Conservation (phyloP, 345 rosid species). For the Lepidium africanum region DNA sequence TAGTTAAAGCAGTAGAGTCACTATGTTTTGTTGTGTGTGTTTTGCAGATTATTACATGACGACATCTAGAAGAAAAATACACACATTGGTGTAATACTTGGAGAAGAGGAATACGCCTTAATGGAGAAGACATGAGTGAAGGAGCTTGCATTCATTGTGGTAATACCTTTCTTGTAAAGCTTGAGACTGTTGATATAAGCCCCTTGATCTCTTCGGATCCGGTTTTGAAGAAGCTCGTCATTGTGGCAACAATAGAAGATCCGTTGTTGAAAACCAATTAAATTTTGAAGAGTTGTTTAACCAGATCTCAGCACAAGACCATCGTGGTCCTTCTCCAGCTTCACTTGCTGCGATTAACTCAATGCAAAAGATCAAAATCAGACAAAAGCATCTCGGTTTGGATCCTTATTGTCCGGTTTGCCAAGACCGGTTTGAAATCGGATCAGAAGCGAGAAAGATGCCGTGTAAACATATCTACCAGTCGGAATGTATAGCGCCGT, state of each 20-base stretch:
- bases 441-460: constrained; percentile 23
- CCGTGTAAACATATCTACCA: constrained; percentile 31
- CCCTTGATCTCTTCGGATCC: constrained; percentile 14
- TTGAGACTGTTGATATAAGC: constrained; percentile 21
- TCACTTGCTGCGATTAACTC: neutral
- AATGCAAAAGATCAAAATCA: constrained; percentile 19
- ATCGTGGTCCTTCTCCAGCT: constrained; percentile 30
- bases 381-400: constrained; percentile 14
- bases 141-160: constrained; percentile 25
- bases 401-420: constrained; percentile 18
- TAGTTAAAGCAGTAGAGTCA: neutral
- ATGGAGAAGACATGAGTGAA: neutral
- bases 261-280: neutral
- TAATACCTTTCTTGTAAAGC: constrained; percentile 7
- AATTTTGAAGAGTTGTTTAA: constrained; percentile 22
- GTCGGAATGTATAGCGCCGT: constrained; percentile 13
- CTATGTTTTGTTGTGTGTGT: neutral
- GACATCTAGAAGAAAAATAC: constrained; percentile 10
- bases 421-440: constrained; percentile 26
- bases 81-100: constrained; percentile 29
- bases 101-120: constrained; percentile 13
- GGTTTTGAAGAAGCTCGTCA: constrained; percentile 16
- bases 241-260: constrained; percentile 7
- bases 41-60: constrained; percentile 8
- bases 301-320: constrained; percentile 18